These are phyloP conservation scores for Suhomyces coccinellae DNA, from an alignment of 1,139 yeast species.

Conservation along the genomic window DNA sequence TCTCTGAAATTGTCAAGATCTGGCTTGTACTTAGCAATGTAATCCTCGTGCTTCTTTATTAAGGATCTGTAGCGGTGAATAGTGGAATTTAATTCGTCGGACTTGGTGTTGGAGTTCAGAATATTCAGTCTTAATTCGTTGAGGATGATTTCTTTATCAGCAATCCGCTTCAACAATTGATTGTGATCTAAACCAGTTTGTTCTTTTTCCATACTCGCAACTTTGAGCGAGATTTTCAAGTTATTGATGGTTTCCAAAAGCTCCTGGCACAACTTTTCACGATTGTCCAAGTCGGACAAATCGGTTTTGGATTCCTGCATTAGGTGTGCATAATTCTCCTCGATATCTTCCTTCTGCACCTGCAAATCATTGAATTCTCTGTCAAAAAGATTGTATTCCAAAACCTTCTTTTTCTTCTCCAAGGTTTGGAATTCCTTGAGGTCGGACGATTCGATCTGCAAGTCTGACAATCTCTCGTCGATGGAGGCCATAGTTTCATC, in stretches of 20 bases:
- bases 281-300: constrained; percentile 44
- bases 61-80: constrained; percentile 23
- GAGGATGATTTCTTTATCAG: constrained; percentile 44
- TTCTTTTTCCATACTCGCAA: constrained; percentile 51
- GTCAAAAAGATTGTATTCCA: constrained; percentile 76
- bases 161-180: constrained; percentile 43
- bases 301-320: constrained; percentile 48
- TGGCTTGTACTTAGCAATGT: constrained; percentile 39
- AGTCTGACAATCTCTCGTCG: constrained; percentile 69
- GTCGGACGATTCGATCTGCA: constrained; percentile 80
- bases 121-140: constrained; percentile 26
- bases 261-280: constrained; percentile 47
- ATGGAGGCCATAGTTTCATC: constrained; percentile 73
- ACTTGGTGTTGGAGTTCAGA: constrained; percentile 19
- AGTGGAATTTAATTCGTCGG: constrained; percentile 16
- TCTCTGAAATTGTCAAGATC: constrained; percentile 37
- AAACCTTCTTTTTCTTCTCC: constrained; percentile 67
- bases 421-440: constrained; percentile 65
- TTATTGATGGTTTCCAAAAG: constrained; percentile 50
- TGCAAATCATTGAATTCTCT: constrained; percentile 68
- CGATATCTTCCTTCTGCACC: constrained; percentile 60
- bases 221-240: constrained; percentile 36
- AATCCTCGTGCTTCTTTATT: constrained; percentile 24
- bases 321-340: constrained; percentile 55
- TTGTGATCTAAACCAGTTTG: constrained; percentile 53